Percentiles rank a stretch among this genome's conserved stretches.
Evolutionary conservation across 2,329 filamentous ascomycete species (phyloP).

Genomic region (Drechslerella dactyloides): DNA sequence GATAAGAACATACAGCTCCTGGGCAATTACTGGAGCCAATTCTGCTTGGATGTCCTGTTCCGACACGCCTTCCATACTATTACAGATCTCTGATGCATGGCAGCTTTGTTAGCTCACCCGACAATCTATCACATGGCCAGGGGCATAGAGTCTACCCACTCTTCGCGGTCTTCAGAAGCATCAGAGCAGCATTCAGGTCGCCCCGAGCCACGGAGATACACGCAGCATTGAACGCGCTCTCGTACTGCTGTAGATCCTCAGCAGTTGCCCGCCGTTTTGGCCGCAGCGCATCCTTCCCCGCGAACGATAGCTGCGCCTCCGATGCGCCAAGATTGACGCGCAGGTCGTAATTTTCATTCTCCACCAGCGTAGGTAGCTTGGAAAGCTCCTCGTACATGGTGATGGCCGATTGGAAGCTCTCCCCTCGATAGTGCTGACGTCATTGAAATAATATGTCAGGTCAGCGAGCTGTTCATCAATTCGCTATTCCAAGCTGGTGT

Average conservation of each 20-base stretch:
- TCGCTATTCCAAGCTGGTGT: background rate
- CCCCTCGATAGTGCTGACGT: constrained; percentile 69
- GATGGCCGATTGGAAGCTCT: constrained; percentile 73
- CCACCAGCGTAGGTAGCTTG: constrained; percentile 59
- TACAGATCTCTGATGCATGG: constrained; percentile 66
- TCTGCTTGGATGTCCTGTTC: constrained; percentile 78
- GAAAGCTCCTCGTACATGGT: constrained; percentile 69
- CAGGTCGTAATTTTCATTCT: constrained; percentile 74
- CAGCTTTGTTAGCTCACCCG: background rate
- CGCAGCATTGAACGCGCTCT: constrained; percentile 80
- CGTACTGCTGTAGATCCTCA: constrained; percentile 75
- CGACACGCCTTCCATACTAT: constrained; percentile 73
- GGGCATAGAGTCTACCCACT: constrained; percentile 54
- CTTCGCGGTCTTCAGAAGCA: constrained; percentile 72
- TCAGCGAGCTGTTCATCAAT: background rate
- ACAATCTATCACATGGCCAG: no score
- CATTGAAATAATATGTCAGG: constrained; percentile 2
- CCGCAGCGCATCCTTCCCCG: constrained; percentile 64
- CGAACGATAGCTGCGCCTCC: constrained; percentile 75
- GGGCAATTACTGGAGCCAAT: constrained; percentile 75
- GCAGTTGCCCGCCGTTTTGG: constrained; percentile 64
- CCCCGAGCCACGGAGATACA: constrained; percentile 74
- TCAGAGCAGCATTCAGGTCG: constrained; percentile 69
- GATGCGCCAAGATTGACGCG: constrained; percentile 76
- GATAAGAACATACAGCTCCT: constrained; percentile 75